Conservation (phyloP, 2,329 filamentous ascomycete genomes). For the Nectriaceae sp. region DNA sequence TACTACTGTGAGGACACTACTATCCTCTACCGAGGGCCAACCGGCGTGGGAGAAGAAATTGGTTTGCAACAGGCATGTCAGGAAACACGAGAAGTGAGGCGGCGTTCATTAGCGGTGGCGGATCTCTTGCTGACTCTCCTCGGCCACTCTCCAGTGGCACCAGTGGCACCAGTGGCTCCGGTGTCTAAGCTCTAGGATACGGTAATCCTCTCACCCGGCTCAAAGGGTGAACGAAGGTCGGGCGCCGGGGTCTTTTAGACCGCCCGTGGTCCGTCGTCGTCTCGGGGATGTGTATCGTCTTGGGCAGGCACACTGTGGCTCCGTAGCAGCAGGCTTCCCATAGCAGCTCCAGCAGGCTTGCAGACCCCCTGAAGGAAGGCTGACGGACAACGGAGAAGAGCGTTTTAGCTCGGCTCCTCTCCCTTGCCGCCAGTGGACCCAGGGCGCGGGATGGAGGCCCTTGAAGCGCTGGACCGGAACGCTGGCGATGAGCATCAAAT, state of each 20-base stretch:
- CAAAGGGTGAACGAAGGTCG: slow-evolving; percentile 21
- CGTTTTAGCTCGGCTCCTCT: slow-evolving; percentile 28
- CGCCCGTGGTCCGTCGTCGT: background rate
- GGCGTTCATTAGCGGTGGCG: slow-evolving; percentile 26
- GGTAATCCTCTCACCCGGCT: slow-evolving; percentile 25
- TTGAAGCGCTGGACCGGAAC: slow-evolving; percentile 23
- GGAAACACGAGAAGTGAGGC: slow-evolving; percentile 20
- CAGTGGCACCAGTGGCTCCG: too few relatives aligned
- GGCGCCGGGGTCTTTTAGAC: slow-evolving; percentile 3
- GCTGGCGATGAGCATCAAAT: slow-evolving; percentile 17
- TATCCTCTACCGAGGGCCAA: slow-evolving; percentile 19
- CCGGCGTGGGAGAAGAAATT: slow-evolving; percentile 15
- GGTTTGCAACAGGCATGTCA: slow-evolving; percentile 8
- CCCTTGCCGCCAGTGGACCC: slow-evolving; percentile 26
- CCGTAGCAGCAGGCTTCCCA: too few relatives aligned
- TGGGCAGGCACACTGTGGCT: background rate
- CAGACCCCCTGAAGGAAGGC: slow-evolving; percentile 15
- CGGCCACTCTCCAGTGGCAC: too few relatives aligned
- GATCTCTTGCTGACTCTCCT: slow-evolving; percentile 7
- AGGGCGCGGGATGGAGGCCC: slow-evolving; percentile 14
- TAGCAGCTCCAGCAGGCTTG: too few relatives aligned
- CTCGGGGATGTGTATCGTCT: background rate
- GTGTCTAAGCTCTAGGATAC: too few relatives aligned
- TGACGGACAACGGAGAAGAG: slow-evolving; percentile 12
- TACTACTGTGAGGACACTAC: slow-evolving; percentile 19